A percentile compares a stretch with the other conserved stretches of the same genome.
These are phyloP conservation scores for Kwoniella botswanensis DNA, from an alignment of 768 basidiomycete species.

Conservation along the genomic window DNA sequence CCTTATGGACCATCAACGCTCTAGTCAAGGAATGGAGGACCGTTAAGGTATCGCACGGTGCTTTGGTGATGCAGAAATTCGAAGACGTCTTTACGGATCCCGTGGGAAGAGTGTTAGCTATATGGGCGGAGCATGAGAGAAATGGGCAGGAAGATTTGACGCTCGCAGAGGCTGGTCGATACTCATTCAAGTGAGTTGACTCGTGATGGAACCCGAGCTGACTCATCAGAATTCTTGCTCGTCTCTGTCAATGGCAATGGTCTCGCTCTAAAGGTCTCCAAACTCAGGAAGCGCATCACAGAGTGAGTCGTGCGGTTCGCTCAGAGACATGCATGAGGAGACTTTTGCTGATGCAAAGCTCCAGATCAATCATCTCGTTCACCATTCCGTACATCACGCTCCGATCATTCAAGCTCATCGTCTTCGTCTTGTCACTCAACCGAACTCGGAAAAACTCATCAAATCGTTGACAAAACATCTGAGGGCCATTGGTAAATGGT, in stretches of 20 bases:
- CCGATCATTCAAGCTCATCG: slow-evolving; percentile 47
- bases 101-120: slow-evolving; percentile 33
- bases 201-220: not conserved
- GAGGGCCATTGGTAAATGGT: slow-evolving; percentile 56
- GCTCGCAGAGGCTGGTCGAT: slow-evolving; percentile 27
- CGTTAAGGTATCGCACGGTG: slow-evolving; percentile 52
- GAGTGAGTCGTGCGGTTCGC: slow-evolving; percentile 28
- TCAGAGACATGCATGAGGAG: not conserved
- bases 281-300: slow-evolving; percentile 31
- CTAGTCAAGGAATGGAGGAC: slow-evolving; percentile 56
- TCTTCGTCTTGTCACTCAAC: slow-evolving; percentile 28
- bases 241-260: slow-evolving; percentile 49
- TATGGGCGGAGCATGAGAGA: slow-evolving; percentile 35
- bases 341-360: slow-evolving; percentile 1
- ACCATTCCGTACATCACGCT: slow-evolving; percentile 43
- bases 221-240: slow-evolving; percentile 43
- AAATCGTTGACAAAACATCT: slow-evolving; percentile 49
- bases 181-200: slow-evolving; percentile 30
- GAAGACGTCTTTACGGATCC: slow-evolving; percentile 44
- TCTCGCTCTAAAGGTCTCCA: slow-evolving; percentile 45
- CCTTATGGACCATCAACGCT: slow-evolving; percentile 56
- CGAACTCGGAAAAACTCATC: slow-evolving; percentile 35
- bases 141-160: slow-evolving; percentile 23
- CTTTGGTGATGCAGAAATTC: slow-evolving; percentile 48
- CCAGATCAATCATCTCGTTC: slow-evolving; percentile 32